Evolutionary conservation across 306 rosid species (phyloP).

Genomic region (Sesbania bispinosa): DNA sequence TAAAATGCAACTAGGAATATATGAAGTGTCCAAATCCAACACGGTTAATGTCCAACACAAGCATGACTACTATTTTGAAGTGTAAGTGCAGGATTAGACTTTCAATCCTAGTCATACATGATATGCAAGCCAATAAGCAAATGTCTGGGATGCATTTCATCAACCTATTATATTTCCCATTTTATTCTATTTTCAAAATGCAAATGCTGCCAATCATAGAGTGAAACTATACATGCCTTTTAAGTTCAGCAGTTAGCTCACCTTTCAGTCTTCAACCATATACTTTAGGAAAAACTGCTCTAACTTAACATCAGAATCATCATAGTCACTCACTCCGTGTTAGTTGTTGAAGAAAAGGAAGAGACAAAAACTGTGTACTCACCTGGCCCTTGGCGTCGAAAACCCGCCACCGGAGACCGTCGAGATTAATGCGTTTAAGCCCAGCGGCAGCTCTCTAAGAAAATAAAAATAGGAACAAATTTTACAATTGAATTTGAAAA

Average conservation of each 20-base stretch:
- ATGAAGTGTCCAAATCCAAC: background rate
- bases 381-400: conserved; percentile 97
- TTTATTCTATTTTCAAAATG: background rate
- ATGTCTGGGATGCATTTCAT: background rate
- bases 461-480: background rate
- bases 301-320: background rate
- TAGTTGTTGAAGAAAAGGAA: background rate
- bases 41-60: background rate
- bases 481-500: background rate
- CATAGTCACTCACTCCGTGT: background rate
- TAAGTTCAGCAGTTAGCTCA: background rate
- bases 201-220: background rate
- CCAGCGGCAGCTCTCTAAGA: conserved; percentile 92
- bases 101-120: background rate
- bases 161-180: background rate
- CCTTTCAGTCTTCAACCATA: background rate
- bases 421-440: conserved; percentile 77
- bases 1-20: background rate
- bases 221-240: background rate
- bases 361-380: background rate
- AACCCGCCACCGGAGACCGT: conserved; percentile 87
- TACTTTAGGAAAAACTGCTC: background rate
- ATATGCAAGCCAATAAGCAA: background rate
- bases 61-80: background rate
- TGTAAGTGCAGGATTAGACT: background rate